These are phyloP conservation scores for Carex myosuroides DNA, from an alignment of 176 grass and related monocot genomes.

Conservation along the genomic window DNA sequence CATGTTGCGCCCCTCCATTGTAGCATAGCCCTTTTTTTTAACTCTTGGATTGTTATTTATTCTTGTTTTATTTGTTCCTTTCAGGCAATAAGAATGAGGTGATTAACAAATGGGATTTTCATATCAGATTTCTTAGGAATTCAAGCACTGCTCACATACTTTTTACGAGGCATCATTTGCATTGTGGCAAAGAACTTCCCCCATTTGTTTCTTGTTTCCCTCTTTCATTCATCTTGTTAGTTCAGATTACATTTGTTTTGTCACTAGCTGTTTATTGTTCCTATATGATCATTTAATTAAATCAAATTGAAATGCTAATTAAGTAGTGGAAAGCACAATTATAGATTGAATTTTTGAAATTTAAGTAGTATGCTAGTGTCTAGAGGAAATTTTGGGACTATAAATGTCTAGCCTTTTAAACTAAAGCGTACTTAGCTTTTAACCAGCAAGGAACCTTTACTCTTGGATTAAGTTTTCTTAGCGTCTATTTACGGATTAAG, in stretches of 20 bases:
- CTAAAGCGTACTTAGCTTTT: no score
- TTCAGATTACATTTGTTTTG: background rate
- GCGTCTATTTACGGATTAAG: no score
- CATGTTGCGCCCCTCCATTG: background rate
- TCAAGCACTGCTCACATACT: background rate
- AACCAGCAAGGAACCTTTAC: no score
- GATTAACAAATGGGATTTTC: background rate
- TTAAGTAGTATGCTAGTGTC: no score
- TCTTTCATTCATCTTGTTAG: background rate
- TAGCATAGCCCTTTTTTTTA: background rate
- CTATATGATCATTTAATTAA: background rate
- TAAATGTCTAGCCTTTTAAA: no score
- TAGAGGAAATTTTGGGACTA: no score
- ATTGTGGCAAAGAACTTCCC: background rate
- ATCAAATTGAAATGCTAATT: background rate
- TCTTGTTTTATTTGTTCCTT: background rate
- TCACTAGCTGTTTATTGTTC: background rate
- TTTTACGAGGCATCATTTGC: background rate
- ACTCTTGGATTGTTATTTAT: background rate
- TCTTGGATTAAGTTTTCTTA: no score
- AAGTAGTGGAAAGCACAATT: background rate
- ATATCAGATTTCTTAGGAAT: background rate
- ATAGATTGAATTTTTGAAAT: no score
- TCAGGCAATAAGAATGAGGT: background rate
- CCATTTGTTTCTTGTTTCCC: background rate